These are phyloP conservation scores for Penicillium canariense DNA, from an alignment of 495 filamentous ascomycete species.

Conservation along the genomic window DNA sequence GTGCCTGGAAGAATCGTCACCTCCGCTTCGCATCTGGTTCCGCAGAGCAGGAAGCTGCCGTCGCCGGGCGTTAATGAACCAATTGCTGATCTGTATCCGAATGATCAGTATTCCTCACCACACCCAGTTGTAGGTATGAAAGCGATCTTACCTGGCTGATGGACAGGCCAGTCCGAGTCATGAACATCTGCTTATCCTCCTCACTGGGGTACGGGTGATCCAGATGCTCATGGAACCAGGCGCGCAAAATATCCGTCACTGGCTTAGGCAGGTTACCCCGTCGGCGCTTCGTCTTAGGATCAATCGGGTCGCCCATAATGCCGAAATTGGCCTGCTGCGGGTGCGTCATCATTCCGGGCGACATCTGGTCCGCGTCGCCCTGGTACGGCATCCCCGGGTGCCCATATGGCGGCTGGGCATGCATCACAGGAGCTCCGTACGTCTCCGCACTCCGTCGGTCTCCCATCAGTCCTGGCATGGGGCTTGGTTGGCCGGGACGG, in stretches of 20 bases:
- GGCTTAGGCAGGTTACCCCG: conserved; percentile 87
- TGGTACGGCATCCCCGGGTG: conserved; percentile 34
- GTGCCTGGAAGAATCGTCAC: conserved; percentile 34
- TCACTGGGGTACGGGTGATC: conserved; percentile 86
- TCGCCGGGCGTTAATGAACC: conserved; percentile 91
- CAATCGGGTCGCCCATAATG: conserved; percentile 42
- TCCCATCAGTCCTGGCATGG: conserved; percentile 18
- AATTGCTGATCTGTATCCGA: conserved; percentile 74
- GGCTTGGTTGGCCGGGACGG: conserved; percentile 18
- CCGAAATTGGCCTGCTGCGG: conserved; percentile 44
- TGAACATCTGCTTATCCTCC: conserved; percentile 83
- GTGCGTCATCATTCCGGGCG: conserved; percentile 30
- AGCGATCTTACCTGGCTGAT: conserved; percentile 67
- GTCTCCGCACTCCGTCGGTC: conserved; percentile 31
- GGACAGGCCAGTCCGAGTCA: conserved; percentile 69
- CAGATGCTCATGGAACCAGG: conserved; percentile 75
- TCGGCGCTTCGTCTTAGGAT: conserved; percentile 55
- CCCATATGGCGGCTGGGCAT: conserved; percentile 28
- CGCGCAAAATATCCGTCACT: conserved; percentile 75
- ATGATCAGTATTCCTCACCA: not conserved
- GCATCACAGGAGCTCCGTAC: conserved; percentile 29
- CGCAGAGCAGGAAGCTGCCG: conserved; percentile 70
- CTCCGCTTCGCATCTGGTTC: conserved; percentile 49
- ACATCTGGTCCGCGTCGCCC: conserved; percentile 34
- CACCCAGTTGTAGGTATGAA: not conserved